Percentiles rank a stretch among this genome's conserved stretches.
phyloP scores from a whole-genome alignment of 2,329 filamentous ascomycete genomes.

The Clarireedia monteithiana region DNA sequence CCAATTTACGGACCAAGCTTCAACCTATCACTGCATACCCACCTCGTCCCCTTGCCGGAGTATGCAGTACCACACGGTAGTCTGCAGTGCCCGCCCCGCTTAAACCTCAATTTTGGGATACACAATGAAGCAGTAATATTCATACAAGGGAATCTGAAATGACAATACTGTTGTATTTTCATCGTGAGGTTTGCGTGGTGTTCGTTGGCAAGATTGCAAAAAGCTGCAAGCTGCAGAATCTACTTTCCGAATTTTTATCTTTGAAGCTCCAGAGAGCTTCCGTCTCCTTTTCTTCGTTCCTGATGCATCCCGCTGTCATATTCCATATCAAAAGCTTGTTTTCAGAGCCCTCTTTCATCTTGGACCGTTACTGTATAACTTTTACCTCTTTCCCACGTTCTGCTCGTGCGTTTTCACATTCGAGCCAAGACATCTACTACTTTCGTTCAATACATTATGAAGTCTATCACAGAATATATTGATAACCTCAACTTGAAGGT shows the following conservation, averaged over 20 bases:
- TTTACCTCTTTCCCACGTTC: slow-evolving; percentile 15
- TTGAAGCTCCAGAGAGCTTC: background rate
- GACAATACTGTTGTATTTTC: background rate
- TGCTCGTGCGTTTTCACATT: slow-evolving; percentile 10
- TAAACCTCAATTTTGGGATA: background rate
- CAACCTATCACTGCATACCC: slow-evolving; percentile 2
- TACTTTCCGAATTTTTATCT: slow-evolving; percentile 7
- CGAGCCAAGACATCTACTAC: background rate
- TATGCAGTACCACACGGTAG: slow-evolving; percentile 11
- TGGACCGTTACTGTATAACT: slow-evolving; percentile 15
- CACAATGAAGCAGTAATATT: slow-evolving; percentile 1
- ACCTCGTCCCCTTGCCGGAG: slow-evolving; percentile 6
- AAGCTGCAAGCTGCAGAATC: background rate
- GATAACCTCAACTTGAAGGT: slow-evolving; percentile 31
- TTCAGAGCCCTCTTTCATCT: background rate
- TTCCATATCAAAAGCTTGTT: slow-evolving; percentile 6
- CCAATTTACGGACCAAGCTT: background rate
- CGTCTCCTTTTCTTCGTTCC: background rate
- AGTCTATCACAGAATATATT: slow-evolving; percentile 5
- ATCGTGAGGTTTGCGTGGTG: background rate
- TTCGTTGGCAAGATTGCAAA: background rate
- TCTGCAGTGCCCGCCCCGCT: slow-evolving; percentile 1
- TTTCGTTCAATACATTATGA: background rate
- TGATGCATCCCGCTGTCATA: slow-evolving; percentile 7
- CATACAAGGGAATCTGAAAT: background rate